phyloP scores from a whole-genome alignment of 2,329 filamentous ascomycete species.

The Pseudocercospora crystallina region DNA sequence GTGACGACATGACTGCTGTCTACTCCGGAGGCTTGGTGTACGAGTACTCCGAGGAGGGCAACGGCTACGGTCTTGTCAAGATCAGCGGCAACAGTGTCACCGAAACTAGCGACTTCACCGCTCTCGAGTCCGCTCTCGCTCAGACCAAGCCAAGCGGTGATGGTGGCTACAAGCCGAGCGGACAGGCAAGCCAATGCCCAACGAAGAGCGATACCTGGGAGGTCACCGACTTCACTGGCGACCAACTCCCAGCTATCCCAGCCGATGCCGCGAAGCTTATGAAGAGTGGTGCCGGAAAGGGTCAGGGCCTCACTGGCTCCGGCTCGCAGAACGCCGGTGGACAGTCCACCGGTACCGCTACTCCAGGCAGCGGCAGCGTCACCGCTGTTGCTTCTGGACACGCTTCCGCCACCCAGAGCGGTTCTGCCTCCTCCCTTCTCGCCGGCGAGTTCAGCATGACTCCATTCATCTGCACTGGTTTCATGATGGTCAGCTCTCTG shows the following conservation, averaged over 20 bases:
- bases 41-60: conserved; percentile 82
- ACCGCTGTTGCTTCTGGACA: conserved; percentile 37
- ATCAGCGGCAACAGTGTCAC: conserved; percentile 57
- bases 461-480: conserved; percentile 52
- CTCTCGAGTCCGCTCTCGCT: conserved; percentile 52
- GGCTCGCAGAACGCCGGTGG: conserved; percentile 59
- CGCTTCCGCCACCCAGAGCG: conserved; percentile 35
- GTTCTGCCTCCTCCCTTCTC: conserved; percentile 45
- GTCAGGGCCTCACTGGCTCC: conserved; percentile 54
- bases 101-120: conserved; percentile 61
- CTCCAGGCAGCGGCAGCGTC: conserved; percentile 51
- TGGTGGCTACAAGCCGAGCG: conserved; percentile 59
- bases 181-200: conserved; percentile 56
- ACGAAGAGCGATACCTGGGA: conserved; percentile 56
- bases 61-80: conserved; percentile 76
- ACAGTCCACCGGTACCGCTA: conserved; percentile 48
- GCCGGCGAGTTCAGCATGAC: conserved; percentile 49
- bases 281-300: conserved; percentile 58
- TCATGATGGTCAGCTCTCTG: conserved; percentile 54
- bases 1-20: conserved; percentile 75
- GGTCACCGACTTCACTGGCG: conserved; percentile 48
- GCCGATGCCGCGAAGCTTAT: conserved; percentile 56
- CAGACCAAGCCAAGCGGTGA: conserved; percentile 55
- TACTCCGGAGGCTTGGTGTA: conserved; percentile 97
- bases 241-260: conserved; percentile 57